phyloP scores from a whole-genome alignment of 345 rosid genomes.

The Lagerstroemia speciosa region DNA sequence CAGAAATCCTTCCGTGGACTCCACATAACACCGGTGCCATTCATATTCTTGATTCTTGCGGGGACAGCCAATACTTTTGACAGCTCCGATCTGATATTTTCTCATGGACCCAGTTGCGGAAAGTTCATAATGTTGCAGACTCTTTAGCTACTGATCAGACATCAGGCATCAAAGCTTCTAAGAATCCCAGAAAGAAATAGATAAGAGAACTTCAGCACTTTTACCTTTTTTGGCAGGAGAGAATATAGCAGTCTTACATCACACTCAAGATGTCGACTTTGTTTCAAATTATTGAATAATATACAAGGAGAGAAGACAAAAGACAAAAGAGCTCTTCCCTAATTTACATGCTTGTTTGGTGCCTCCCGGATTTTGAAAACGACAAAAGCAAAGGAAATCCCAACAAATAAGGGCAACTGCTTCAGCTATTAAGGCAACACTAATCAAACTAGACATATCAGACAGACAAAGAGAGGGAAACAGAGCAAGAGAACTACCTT shows the following conservation, averaged over 20 bases:
- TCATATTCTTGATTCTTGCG: too few species aligned
- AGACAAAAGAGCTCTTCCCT: conserved; percentile 31
- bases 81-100: neutral
- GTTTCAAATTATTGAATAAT: too few species aligned
- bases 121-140: neutral
- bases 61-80: neutral
- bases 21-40: too few species aligned
- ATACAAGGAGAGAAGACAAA: neutral
- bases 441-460: neutral
- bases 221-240: too few species aligned
- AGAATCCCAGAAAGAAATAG: too few species aligned
- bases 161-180: too few species aligned
- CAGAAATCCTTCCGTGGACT: too few species aligned
- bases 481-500: neutral
- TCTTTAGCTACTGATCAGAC: neutral
- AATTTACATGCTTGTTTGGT: conserved; percentile 45
- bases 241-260: too few species aligned
- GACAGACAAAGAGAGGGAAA: neutral
- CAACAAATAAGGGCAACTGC: conserved; percentile 22
- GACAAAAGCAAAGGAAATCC: neutral
- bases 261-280: too few species aligned
- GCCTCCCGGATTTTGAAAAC: conserved; percentile 15
- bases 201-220: too few species aligned
- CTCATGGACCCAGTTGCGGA: neutral
- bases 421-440: conserved; percentile 3